Base-by-base conservation (phyloP, 345 rosid genomes). In the Geranium rotundifolium region DNA sequence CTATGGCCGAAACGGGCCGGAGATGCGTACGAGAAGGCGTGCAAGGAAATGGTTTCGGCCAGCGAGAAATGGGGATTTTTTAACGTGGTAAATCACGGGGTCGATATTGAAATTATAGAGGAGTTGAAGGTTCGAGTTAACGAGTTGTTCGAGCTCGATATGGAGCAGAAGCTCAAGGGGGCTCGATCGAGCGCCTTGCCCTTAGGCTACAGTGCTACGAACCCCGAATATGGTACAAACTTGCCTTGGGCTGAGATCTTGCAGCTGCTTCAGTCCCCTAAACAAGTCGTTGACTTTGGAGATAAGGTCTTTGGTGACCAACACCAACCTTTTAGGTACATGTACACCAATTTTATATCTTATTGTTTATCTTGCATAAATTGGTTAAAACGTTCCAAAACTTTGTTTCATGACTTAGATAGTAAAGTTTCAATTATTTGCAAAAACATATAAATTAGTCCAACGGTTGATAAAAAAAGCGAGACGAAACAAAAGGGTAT, bases 261-360 rank as follows among this genome's bases (percentile, higher is more conserved):
- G 20, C 63, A 60, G 13, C 6, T 60, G 7, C 63, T 60, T 60
- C 63, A 60, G 12, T 60, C 63, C 13, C 20, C 49, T 4, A 20
- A 16, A 17, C 50, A 30, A 1, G 50, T 60, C 0, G 63, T 30
- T 60, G 46, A 19, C 1, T 60, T 60, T 30, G 63, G 20, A 5
- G 31, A 0, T 5, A 60, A 34, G 63, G 63, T 60, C 46, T 60
- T 60, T 31, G 49, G 49, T 31, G 63, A 34, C 10, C 19, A 60
- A 60, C 63, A 60, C 37, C 63, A 60, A 7, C 63, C 63, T 30
- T 60, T 60, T 18, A 30, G 63, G 63, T 60, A 60, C 6, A 60
- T 19, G 0, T 34, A 17, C 15, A 16, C 30, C 19, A 29, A 1
- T 60, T 60, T 34, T 30, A 16, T 6, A 4, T 46, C 52, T 60